Base-by-base conservation (phyloP, 108 stramenopile species). In the Stephanodiscus triporus region DNA sequence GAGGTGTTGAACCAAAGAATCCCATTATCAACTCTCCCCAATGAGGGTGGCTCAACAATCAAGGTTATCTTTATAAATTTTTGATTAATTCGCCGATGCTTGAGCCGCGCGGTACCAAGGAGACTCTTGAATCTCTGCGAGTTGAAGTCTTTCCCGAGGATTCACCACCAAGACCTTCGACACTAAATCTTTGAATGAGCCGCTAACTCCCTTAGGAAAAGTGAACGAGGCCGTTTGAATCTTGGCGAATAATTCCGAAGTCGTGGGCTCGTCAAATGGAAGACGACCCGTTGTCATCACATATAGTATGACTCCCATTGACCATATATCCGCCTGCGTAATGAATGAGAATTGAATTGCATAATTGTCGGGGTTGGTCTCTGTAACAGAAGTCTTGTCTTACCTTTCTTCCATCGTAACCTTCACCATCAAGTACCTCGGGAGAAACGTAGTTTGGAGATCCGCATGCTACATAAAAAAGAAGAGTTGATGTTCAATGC, bases 381-480 rank as follows among this genome's bases (percentile, higher is more conserved):
- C 16, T 11, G 32, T 2, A 34, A 34, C 32, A 2, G 32, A 34
- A 56, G 74, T 38, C 5, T 34, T 34, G 32, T 5, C 32, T 34
- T 5, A 34, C 32, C 42, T 68, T 76, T 17, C 87, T 55, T 17
- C 95, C 95, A 70, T 94, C 92, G 71, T 95, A 95, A 9, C 93
- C 93, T 48, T 89, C 79, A 63, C 89, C 89, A 5, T 77, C 74
- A 34, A 95, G 78, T 2, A 95, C 91, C 78, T 95, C 86, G 6
- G 89, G 89, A 8, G 86, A 77, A 13, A 95, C 95, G 75, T 95
- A 95, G 58, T 92, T 92, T 17, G 95, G 95, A 48, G 91, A 88
- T 26, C 93, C 91, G 53, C 93, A 94, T 17, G 93, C 90, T 29
- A 88, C 88, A 49, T 2, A 2, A 49, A 82, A 89, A 88, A 14